Evolutionary conservation across 2,329 filamentous ascomycete species (phyloP), one percentile per base, ranked within the genome.

Genomic region (Aspergillus versicolor): DNA sequence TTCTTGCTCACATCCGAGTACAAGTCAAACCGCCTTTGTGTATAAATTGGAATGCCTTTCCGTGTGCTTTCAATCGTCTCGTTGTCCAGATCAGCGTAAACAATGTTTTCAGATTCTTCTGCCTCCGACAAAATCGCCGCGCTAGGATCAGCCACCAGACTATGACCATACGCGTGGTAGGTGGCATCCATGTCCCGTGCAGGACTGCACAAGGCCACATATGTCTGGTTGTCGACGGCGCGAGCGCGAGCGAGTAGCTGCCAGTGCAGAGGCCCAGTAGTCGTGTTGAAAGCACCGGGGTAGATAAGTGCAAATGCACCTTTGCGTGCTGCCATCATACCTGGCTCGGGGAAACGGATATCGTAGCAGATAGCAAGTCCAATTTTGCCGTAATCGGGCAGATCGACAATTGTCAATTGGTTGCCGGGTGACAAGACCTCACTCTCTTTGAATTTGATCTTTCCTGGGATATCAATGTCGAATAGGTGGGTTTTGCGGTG

Each of bases 341-440:
- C 94, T 11, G 96, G 81, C 77, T 97, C 94, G 0, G 94, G 93
- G 79, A 99, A 99, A 41, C 94, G 91, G 54, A 99, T 86, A 76
- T 99, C 94, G 78, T 99, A 99, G 83, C 94, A 99, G 71, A 99
- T 97, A 32, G 90, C 92, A 4, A 99, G 79, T 4, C 85, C 92
- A 61, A 99, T 84, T 72, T 85, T 88, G 58, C 94, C 94, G 74
- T 96, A 96, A 63, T 89, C 91, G 3, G 92, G 91, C 30, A 97
- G 79, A 63, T 96, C 89, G 24, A 97, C 81, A 3, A 97, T 76
- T 0, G 93, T 96, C 59, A 97, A 77, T 70, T 90, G 88, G 77
- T 93, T 88, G 0, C 94, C 94, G 0, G 93, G 87, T 21, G 85
- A 88, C 34, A 99, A 82, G 40, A 97, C 91, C 61, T 97, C 92